phyloP scores from a whole-genome alignment of 805 yeast species.

The Barnettozyma wickerhamii region DNA sequence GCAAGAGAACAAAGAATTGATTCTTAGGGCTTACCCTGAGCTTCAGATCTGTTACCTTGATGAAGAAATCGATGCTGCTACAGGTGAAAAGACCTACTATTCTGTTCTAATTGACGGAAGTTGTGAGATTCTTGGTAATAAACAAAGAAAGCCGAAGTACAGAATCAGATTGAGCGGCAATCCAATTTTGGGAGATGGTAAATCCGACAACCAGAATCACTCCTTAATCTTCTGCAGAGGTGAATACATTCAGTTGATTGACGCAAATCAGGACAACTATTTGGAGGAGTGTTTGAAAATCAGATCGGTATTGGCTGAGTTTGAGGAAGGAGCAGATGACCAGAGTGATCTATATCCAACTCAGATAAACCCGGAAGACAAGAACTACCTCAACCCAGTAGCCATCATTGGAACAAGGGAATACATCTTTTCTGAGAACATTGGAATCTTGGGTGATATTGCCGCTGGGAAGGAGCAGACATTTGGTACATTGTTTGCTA shows the following conservation, averaged over 20 bases:
- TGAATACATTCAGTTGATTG: slow-evolving; percentile 74
- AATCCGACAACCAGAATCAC: slow-evolving; percentile 79
- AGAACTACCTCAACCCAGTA: slow-evolving; percentile 42
- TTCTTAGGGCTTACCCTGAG: slow-evolving; percentile 63
- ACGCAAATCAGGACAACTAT: slow-evolving; percentile 82
- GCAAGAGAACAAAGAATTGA: slow-evolving; percentile 52
- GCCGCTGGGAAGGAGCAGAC: slow-evolving; percentile 90
- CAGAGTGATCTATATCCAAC: slow-evolving; percentile 40
- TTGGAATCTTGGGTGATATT: slow-evolving; percentile 78
- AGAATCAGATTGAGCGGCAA: slow-evolving; percentile 68
- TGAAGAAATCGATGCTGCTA: slow-evolving; percentile 34
- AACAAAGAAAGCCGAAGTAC: slow-evolving; percentile 57
- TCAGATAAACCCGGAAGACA: slow-evolving; percentile 28
- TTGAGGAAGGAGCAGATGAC: slow-evolving; percentile 47
- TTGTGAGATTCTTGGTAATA: slow-evolving; percentile 55
- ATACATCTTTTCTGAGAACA: slow-evolving; percentile 77
- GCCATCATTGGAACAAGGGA: slow-evolving; percentile 85
- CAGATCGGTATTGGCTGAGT: slow-evolving; percentile 69
- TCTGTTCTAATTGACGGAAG: slow-evolving; percentile 71
- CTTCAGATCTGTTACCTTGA: slow-evolving; percentile 61
- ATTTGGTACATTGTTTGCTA: slow-evolving; percentile 78
- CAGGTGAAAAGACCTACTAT: slow-evolving; percentile 43
- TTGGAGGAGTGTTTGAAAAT: slow-evolving; percentile 76
- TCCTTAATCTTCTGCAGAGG: slow-evolving; percentile 73
- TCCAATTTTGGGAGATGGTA: slow-evolving; percentile 83